Evolutionary conservation across 371 early-diverging fungal genomes (phyloP).

Genomic region (Mortierella sp.): DNA sequence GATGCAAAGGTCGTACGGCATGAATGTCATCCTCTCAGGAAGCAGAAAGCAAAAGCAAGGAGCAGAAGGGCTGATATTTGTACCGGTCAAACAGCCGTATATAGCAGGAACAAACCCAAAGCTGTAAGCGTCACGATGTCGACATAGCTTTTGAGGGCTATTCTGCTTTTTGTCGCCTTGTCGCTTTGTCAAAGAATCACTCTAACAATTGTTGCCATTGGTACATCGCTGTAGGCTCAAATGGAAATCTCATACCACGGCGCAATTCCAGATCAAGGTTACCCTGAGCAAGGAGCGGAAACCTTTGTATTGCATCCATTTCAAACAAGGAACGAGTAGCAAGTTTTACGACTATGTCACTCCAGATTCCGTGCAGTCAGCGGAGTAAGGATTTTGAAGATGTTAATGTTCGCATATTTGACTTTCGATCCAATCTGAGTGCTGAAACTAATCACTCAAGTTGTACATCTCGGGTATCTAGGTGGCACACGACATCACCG

Average conservation of each 20-base stretch:
- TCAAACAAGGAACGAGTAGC: constrained; percentile 68
- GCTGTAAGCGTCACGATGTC: constrained; percentile 58
- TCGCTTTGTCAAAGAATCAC: background rate
- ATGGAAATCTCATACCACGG: constrained; percentile 94
- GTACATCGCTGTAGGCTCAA: constrained; percentile 71
- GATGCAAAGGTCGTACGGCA: constrained; percentile 75
- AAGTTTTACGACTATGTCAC: constrained; percentile 79
- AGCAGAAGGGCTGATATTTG: constrained; percentile 93
- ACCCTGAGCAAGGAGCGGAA: constrained; percentile 75
- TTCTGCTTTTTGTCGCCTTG: background rate
- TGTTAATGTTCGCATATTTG: too few relatives aligned
- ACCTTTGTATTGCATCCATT: constrained; percentile 72
- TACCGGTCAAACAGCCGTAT: constrained; percentile 84
- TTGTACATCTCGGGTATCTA: constrained; percentile 23
- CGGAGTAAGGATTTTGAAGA: constrained; percentile 60
- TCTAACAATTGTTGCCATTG: background rate
- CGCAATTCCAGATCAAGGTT: constrained; percentile 83
- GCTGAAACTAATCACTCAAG: background rate
- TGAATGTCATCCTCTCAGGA: constrained; percentile 72
- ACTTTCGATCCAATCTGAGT: too few relatives aligned
- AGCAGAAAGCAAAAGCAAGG: constrained; percentile 81
- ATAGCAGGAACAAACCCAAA: constrained; percentile 75
- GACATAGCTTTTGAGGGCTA: background rate
- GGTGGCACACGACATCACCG: constrained; percentile 77
- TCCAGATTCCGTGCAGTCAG: constrained; percentile 67